These are phyloP conservation scores for Phylloporus scabripes DNA, from an alignment of 768 basidiomycete species.

Conservation along the genomic window DNA sequence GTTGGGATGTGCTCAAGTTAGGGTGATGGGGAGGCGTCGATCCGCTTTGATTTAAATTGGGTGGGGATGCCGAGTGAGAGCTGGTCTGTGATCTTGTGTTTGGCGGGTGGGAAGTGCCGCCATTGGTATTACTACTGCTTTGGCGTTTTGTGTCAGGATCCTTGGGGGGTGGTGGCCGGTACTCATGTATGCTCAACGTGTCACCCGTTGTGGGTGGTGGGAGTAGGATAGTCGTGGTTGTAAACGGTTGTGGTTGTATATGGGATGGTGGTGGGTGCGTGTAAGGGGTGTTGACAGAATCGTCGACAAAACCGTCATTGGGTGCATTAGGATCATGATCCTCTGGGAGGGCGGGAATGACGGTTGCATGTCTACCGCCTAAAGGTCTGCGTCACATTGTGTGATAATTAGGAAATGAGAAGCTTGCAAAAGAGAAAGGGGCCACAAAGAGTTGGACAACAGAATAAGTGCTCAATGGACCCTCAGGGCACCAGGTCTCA, in stretches of 20 bases:
- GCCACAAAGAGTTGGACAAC: conserved; percentile 16
- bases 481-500: conserved; percentile 7
- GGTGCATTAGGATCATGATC: conserved; percentile 49
- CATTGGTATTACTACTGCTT: conserved; percentile 2
- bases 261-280: conserved; percentile 20
- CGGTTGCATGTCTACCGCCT: conserved; percentile 77
- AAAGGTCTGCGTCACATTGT: conserved; percentile 49
- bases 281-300: conserved; percentile 15
- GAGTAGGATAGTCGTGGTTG: conserved; percentile 29
- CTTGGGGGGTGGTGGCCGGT: conserved; percentile 24
- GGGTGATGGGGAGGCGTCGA: conserved; percentile 17
- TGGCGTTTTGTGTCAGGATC: conserved; percentile 19
- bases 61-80: conserved; percentile 22
- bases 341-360: conserved; percentile 75
- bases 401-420: conserved; percentile 30
- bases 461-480: conserved; percentile 3
- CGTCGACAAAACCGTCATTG: conserved; percentile 21
- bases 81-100: conserved; percentile 10
- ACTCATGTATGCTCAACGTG: conserved; percentile 30
- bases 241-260: conserved; percentile 21
- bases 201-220: conserved; percentile 25
- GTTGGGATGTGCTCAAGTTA: conserved; percentile 14
- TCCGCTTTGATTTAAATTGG: conserved; percentile 16
- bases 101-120: conserved; percentile 6
- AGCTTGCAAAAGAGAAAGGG: conserved; percentile 15